Base-by-base conservation (phyloP, 495 filamentous ascomycete genomes). In the Podospora tetraspora region DNA sequence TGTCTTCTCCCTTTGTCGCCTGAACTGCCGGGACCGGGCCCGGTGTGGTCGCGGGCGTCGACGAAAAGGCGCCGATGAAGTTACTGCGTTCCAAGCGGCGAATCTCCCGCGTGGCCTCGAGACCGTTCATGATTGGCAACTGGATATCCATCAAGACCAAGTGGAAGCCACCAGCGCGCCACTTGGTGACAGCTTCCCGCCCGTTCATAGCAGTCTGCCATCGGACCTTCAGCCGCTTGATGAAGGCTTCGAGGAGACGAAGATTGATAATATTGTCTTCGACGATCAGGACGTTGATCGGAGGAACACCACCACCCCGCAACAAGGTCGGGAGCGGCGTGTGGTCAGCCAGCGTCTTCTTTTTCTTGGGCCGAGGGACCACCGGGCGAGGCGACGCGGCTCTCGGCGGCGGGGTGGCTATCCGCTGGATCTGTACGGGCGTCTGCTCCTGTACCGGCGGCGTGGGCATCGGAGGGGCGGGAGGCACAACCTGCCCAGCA, bases 241-340 rank as follows among this genome's bases (percentile, higher is more conserved):
- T 95, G 76, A 99, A 97, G 0, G 93, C 93, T 73, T 98, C 95
- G 2, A 99, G 80, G 6, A 99, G 86, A 62, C 91, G 88, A 62
- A 98, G 84, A 72, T 99, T 99, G 84, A 99, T 98, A 68, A 94
- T 90, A 77, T 99, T 99, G 81, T 99, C 95, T 80, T 99, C 95
- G 37, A 99, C 95, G 66, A 99, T 97, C 21, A 99, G 83, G 10
- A 98, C 94, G 72, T 96, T 98, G 78, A 99, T 99, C 23, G 95
- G 95, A 11, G 95, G 95, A 3, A 99, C 93, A 7, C 91, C 90
- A 63, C 89, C 88, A 72, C 91, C 91, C 13, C 95, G 86, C 61
- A 92, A 83, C n/a, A 88, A 89, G 1, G 89, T 82, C 66, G 88
- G 83, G 3, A 87, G 73, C 19, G 81, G 73, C 12, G 81, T 82